Evolutionary conservation across 2,329 filamentous ascomycete species (phyloP).

Genomic region (Trichoderma aggressivum): DNA sequence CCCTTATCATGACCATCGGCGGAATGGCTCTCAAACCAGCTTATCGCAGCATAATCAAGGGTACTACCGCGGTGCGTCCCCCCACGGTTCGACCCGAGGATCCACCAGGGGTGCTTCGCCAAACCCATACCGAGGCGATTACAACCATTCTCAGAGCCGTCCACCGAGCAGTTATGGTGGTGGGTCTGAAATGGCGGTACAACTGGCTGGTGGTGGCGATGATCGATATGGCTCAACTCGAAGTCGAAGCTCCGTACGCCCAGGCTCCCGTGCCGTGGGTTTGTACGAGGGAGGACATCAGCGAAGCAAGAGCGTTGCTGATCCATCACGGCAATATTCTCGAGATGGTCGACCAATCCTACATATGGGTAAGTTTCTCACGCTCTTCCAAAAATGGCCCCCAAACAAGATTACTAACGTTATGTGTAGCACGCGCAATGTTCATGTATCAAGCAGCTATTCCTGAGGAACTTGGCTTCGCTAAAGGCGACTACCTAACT

Average conservation of each 20-base stretch:
- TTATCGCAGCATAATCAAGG: conserved; percentile 45
- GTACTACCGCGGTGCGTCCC: conserved; percentile 52
- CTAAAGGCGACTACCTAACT: conserved; percentile 86
- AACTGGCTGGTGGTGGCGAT: conserved; percentile 55
- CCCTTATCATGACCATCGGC: conserved; percentile 46
- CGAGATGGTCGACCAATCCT: conserved; percentile 82
- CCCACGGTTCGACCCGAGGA: conserved; percentile 45
- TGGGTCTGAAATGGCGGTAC: conserved; percentile 61
- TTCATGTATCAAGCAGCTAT: conserved; percentile 95
- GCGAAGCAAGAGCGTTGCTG: conserved; percentile 82
- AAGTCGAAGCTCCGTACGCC: conserved; percentile 46
- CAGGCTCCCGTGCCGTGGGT: conserved; percentile 52
- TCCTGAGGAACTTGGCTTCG: conserved; percentile 88
- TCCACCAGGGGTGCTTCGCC: conserved; percentile 47
- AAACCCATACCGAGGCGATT: conserved; percentile 42
- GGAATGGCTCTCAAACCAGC: conserved; percentile 38
- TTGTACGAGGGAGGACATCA: conserved; percentile 54
- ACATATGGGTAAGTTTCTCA: conserved; percentile 76
- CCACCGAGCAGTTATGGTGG: conserved; percentile 51
- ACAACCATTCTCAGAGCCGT: conserved; percentile 39
- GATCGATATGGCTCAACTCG: conserved; percentile 58
- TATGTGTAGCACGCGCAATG: conserved; percentile 72
- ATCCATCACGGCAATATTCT: conserved; percentile 76
- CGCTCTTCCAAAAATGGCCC: conserved; percentile 15
- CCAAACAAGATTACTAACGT: conserved; percentile 17